Percentiles rank a stretch among this genome's conserved stretches.
phyloP scores from a whole-genome alignment of 306 rosid species.

The Fagus crenata region DNA sequence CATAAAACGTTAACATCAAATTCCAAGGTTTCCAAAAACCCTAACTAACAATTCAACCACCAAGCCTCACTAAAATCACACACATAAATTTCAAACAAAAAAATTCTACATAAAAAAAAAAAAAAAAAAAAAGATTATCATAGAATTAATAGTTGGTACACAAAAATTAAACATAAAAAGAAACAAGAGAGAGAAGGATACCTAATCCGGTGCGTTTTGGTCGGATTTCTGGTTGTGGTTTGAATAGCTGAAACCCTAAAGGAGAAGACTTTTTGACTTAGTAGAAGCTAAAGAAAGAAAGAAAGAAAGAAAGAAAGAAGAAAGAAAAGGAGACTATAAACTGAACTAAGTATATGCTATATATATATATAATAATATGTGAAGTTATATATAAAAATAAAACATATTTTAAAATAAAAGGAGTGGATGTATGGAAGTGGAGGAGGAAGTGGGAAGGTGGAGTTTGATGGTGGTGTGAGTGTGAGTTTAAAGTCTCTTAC shows the following conservation, averaged over 20 bases:
- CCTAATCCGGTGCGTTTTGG: constrained; percentile 9
- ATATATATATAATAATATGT: neutral
- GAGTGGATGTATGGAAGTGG: constrained; percentile 25
- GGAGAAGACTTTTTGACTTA: neutral
- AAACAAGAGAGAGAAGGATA: neutral
- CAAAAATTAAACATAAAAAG: neutral
- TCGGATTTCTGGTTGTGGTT: constrained; percentile 5
- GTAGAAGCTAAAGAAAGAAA: neutral
- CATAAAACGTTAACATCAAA: neutral
- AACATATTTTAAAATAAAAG: neutral
- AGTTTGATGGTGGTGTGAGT: neutral
- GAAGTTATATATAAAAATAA: neutral
- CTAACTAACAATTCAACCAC: neutral
- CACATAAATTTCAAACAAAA: neutral
- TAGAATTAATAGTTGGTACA: neutral
- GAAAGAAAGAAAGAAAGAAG: neutral
- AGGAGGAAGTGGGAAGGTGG: constrained; percentile 2
- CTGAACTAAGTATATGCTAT: neutral
- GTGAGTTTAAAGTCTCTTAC: neutral
- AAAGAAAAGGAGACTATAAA: neutral
- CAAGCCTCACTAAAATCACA: neutral
- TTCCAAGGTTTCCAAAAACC: constrained; percentile 11
- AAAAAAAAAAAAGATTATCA: neutral
- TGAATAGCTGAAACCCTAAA: constrained; percentile 22
- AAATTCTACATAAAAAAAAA: neutral